Base-by-base conservation (phyloP, 768 basidiomycete species). In the Macrolepiota dolichaula region DNA sequence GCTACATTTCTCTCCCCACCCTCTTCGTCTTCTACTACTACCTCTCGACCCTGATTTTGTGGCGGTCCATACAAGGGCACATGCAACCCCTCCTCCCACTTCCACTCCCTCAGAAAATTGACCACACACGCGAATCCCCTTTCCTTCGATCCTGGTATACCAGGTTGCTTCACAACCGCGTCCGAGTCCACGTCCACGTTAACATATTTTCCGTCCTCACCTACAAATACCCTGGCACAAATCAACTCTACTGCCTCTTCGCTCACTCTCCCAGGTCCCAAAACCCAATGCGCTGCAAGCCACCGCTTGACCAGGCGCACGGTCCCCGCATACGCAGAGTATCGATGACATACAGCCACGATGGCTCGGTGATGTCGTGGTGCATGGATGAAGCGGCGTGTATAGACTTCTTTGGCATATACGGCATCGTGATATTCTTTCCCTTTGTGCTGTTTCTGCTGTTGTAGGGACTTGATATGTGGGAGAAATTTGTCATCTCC, bases 271-370 rank as follows among this genome's bases (percentile, higher is more conserved):
- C 79, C 73, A 3, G 37, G 57, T 1, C 82, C 79, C 36, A 98
- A 81, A 59, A 97, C 81, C 89, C 91, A 93, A 70, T 99, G 97
- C 6, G 89, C 78, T 0, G 91, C 86, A 57, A 98, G 77, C 97
- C 97, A 99, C 46, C 96, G 84, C 76, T 98, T 96, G 54, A 92
- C 83, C 15, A 98, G 80, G 40, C 97, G 82, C 15, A 92, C 90
- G 0, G 96, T 94, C 9, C 89, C 86, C 2, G 93, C 81, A 72
- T 87, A 97, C 11, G 94, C 91, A 0, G 85, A 72, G 68, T 85
- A 89, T 51, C 84, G 86, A 71, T 98, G 94, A 53, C 86, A 87
- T 19, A 98, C 77, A 2, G 89, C 82, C 0, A 88, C 83, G 50
- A 98, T 79, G 0, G 91, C 90, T 0, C 89, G 81, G 68, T 99